These are phyloP conservation scores for Sclerotinia spermophila DNA, from an alignment of 2,329 filamentous ascomycete species.

Conservation along the genomic window DNA sequence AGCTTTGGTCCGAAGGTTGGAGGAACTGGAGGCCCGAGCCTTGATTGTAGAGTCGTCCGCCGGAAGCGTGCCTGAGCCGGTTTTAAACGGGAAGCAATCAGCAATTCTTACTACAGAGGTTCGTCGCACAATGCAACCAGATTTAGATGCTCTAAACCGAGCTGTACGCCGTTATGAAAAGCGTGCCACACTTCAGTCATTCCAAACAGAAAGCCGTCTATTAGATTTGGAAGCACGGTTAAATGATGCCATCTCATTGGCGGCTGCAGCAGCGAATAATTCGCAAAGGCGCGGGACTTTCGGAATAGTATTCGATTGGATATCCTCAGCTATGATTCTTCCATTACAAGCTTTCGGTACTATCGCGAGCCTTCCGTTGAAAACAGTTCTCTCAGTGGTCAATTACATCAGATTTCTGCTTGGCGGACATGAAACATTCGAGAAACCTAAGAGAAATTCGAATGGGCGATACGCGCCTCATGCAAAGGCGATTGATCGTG, in stretches of 20 bases:
- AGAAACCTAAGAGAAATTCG: slow-evolving; percentile 20
- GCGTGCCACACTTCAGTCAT: slow-evolving; percentile 69
- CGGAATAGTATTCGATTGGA: slow-evolving; percentile 33
- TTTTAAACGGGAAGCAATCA: slow-evolving; percentile 41
- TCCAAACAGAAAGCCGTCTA: slow-evolving; percentile 73
- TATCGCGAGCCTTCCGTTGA: slow-evolving; percentile 32
- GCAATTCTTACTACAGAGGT: slow-evolving; percentile 51
- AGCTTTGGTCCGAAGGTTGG: slow-evolving; percentile 62
- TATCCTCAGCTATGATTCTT: slow-evolving; percentile 29
- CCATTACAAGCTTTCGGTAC: slow-evolving; percentile 32
- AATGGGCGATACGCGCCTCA: slow-evolving; percentile 27
- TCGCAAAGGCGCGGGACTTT: slow-evolving; percentile 27
- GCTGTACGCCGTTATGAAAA: slow-evolving; percentile 91
- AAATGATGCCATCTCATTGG: slow-evolving; percentile 75
- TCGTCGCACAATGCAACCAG: slow-evolving; percentile 66
- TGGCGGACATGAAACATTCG: slow-evolving; percentile 18
- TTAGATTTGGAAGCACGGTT: slow-evolving; percentile 67
- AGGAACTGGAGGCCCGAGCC: slow-evolving; percentile 62
- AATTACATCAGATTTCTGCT: slow-evolving; percentile 26
- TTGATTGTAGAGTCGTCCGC: slow-evolving; percentile 38
- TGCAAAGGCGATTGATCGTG: slow-evolving; percentile 18
- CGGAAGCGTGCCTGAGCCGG: slow-evolving; percentile 32
- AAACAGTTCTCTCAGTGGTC: slow-evolving; percentile 24
- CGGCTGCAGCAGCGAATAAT: slow-evolving; percentile 63
- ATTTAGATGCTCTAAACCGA: slow-evolving; percentile 82